These are phyloP conservation scores for Ophiostoma quercus DNA, from an alignment of 2,329 filamentous ascomycete species.

Conservation along the genomic window DNA sequence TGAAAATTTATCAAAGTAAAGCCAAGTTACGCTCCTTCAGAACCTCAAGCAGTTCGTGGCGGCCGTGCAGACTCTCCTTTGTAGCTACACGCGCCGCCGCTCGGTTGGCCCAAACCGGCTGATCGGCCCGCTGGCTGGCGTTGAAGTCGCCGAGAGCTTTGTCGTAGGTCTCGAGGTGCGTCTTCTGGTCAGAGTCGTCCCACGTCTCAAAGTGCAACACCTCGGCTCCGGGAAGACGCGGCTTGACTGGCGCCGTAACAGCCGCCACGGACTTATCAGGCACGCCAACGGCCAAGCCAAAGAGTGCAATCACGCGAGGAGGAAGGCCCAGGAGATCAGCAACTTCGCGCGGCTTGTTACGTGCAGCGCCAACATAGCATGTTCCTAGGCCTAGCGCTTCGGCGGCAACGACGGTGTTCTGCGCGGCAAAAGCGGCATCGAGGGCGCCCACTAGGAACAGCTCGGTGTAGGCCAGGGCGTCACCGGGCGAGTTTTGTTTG, in stretches of 20 bases:
- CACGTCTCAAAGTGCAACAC: conserved; percentile 32
- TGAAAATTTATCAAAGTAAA: neutral
- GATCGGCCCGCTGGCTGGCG: conserved; percentile 25
- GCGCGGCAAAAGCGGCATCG: neutral
- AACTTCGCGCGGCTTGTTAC: conserved; percentile 32
- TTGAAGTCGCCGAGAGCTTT: conserved; percentile 25
- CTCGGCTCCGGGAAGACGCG: conserved; percentile 25
- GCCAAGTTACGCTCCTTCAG: conserved; percentile 30
- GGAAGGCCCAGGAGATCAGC: conserved; percentile 32
- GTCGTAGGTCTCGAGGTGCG: conserved; percentile 30
- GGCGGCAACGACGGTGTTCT: neutral
- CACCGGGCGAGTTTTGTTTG: neutral
- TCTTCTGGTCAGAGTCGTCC: conserved; percentile 26
- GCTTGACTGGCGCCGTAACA: neutral
- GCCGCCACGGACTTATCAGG: neutral
- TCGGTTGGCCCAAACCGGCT: conserved; percentile 31
- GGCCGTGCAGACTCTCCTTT: conserved; percentile 31
- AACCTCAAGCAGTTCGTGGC: conserved; percentile 30
- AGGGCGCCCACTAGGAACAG: neutral
- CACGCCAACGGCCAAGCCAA: conserved; percentile 28
- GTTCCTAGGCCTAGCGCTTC: conserved; percentile 27
- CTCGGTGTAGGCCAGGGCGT: neutral
- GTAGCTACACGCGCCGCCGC: conserved; percentile 32
- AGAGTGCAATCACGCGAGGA: conserved; percentile 32
- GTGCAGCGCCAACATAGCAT: conserved; percentile 34